Conservation (phyloP, 2,329 filamentous ascomycete genomes). For the Xylaria sp. region DNA sequence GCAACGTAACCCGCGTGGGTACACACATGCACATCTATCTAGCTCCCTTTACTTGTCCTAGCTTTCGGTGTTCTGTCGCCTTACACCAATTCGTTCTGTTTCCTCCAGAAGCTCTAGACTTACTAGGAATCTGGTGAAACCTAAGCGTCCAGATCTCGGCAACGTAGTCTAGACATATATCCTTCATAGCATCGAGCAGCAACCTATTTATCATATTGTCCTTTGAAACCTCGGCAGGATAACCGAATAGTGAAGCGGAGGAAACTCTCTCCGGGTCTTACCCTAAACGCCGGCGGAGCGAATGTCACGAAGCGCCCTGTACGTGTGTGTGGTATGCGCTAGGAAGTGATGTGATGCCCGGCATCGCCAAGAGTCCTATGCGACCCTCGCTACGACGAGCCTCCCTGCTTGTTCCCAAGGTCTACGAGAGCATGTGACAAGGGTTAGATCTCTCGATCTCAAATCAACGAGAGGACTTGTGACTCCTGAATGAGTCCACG, state of each 20-base stretch:
- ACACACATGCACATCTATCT: not conserved
- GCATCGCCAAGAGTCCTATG: not conserved
- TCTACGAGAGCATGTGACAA: not conserved
- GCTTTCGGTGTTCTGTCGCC: too few species aligned
- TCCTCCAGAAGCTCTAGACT: too few species aligned
- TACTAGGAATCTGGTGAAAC: too few species aligned
- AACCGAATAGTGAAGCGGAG: not conserved
- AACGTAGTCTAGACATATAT: not conserved
- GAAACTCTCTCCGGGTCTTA: not conserved
- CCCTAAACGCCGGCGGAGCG: not conserved
- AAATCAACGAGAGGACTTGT: not conserved
- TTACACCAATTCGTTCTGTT: too few species aligned
- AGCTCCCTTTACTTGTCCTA: too few species aligned
- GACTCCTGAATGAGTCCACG: not conserved
- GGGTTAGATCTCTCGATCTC: not conserved
- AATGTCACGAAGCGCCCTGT: not conserved
- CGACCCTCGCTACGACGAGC: not conserved
- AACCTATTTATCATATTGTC: not conserved
- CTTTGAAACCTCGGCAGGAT: not conserved
- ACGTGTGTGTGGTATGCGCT: not conserved
- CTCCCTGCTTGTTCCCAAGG: not conserved
- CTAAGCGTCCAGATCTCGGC: too few species aligned
- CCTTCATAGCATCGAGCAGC: too few species aligned
- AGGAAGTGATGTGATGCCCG: not conserved
- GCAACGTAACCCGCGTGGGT: not conserved